Percentiles rank a stretch among this genome's conserved stretches.
Conservation (phyloP, 768 basidiomycete species). For the Rossbeevera mucosa region DNA sequence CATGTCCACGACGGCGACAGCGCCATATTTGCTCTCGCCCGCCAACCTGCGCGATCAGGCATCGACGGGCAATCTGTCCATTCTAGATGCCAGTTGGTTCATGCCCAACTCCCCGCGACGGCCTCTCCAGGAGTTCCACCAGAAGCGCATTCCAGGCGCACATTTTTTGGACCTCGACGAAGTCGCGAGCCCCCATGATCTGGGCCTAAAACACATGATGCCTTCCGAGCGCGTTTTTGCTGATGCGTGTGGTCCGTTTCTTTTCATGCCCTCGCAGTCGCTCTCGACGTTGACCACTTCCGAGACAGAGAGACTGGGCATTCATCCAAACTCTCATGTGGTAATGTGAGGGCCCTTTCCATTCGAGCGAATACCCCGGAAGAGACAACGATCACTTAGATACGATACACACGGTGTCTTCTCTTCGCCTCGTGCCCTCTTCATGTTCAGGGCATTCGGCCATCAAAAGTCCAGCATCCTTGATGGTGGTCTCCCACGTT, state of each 20-base stretch:
- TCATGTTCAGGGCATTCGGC: slow-evolving; percentile 91
- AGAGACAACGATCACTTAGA: slow-evolving; percentile 34
- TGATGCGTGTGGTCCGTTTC: slow-evolving; percentile 66
- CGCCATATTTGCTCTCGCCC: slow-evolving; percentile 53
- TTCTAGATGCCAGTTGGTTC: slow-evolving; percentile 85
- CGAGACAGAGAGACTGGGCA: slow-evolving; percentile 61
- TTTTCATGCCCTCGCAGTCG: not conserved
- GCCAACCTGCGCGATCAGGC: slow-evolving; percentile 38
- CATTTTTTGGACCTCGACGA: slow-evolving; percentile 78
- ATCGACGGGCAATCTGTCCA: slow-evolving; percentile 30
- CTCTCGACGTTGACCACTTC: slow-evolving; percentile 6
- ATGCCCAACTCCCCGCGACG: slow-evolving; percentile 86
- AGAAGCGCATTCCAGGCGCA: slow-evolving; percentile 65
- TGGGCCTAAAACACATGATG: slow-evolving; percentile 94
- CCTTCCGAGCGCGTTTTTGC: slow-evolving; percentile 69
- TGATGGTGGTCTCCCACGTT: slow-evolving; percentile 88
- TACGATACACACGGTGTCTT: slow-evolving; percentile 92
- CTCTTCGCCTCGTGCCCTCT: slow-evolving; percentile 87
- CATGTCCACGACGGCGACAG: slow-evolving; percentile 37
- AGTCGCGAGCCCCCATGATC: slow-evolving; percentile 65
- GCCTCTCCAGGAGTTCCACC: slow-evolving; percentile 61
- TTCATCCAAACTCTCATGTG: slow-evolving; percentile 71
- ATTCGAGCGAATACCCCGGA: not conserved
- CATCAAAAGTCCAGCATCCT: slow-evolving; percentile 83
- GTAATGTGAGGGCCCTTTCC: slow-evolving; percentile 53